These are phyloP conservation scores for Rhodotorula graminis DNA, from an alignment of 768 basidiomycete genomes.

Conservation along the genomic window DNA sequence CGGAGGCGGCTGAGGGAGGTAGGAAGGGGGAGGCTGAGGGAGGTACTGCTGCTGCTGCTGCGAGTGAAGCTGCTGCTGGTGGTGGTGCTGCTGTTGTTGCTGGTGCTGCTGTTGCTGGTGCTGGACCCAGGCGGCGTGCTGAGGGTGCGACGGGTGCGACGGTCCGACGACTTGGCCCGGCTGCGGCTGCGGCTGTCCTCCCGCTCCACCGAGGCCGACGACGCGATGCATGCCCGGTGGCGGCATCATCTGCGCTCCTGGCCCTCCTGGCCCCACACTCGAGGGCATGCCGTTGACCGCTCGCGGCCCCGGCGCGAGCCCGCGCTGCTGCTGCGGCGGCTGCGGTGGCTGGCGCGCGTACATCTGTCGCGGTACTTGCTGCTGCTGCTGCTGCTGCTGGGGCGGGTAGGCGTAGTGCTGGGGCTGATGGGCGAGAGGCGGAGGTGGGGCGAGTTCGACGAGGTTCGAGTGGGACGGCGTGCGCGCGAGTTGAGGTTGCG, in stretches of 20 bases:
- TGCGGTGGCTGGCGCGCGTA: not conserved
- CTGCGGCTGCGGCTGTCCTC: not conserved
- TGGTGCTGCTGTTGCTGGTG: not conserved
- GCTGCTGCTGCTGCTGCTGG: not conserved
- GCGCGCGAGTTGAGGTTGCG: not conserved
- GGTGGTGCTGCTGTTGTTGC: not conserved
- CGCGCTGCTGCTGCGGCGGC: not conserved
- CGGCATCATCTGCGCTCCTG: not conserved
- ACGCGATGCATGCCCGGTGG: slow-evolving; percentile 3
- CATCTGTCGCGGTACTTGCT: not conserved
- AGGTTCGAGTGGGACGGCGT: not conserved
- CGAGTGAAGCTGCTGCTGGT: not conserved
- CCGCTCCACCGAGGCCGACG: too few relatives aligned
- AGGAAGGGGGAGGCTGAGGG: not conserved
- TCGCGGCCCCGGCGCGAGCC: not conserved
- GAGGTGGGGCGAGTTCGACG: not conserved
- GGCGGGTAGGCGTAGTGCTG: not conserved
- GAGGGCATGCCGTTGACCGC: not conserved
- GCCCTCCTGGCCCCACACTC: not conserved
- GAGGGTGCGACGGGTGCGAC: slow-evolving; percentile 29
- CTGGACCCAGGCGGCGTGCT: slow-evolving; percentile 25
- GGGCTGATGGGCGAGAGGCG: not conserved
- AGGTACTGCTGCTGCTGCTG: not conserved
- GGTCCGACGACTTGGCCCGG: slow-evolving; percentile 4
- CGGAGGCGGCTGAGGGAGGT: not conserved